phyloP scores from a whole-genome alignment of 805 yeast genomes.

The Ogataea paraovalis region DNA sequence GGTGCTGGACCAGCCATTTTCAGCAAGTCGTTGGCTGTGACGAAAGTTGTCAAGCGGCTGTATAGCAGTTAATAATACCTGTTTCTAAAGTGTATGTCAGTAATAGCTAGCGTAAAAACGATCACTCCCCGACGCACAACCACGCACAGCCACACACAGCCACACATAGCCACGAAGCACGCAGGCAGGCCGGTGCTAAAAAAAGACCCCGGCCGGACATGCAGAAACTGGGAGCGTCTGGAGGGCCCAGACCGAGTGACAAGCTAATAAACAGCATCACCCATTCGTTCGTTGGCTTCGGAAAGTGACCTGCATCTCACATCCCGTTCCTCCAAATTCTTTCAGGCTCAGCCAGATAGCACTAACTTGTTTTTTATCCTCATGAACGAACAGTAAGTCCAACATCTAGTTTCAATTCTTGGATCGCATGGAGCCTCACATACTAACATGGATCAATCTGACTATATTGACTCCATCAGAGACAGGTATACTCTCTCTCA shows the following conservation, averaged over 20 bases:
- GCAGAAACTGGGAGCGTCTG: too few species aligned
- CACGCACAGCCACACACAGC: too few species aligned
- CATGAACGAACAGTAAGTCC: slow-evolving; percentile 1
- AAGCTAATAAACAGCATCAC: too few species aligned
- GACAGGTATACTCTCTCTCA: slow-evolving; percentile 16
- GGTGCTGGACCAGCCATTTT: slow-evolving; percentile 2
- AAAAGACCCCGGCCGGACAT: too few species aligned
- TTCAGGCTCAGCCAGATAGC: neutral
- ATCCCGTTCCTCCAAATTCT: neutral
- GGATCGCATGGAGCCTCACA: neutral
- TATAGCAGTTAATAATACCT: neutral
- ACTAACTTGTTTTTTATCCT: neutral
- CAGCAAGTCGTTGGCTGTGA: slow-evolving; percentile 15
- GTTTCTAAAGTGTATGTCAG: too few species aligned
- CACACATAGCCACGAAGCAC: too few species aligned
- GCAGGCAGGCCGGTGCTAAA: too few species aligned
- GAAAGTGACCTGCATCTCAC: neutral
- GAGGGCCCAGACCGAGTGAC: too few species aligned
- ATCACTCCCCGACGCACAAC: too few species aligned
- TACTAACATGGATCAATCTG: slow-evolving; percentile 1
- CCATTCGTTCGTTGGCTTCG: too few species aligned
- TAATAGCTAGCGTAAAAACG: too few species aligned
- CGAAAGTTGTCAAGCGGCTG: slow-evolving; percentile 13
- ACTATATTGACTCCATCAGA: slow-evolving; percentile 4
- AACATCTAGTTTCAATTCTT: neutral